These are phyloP conservation scores for Isoetes taiwanensis DNA, from an alignment of 75 land plant genomes.

Conservation along the genomic window DNA sequence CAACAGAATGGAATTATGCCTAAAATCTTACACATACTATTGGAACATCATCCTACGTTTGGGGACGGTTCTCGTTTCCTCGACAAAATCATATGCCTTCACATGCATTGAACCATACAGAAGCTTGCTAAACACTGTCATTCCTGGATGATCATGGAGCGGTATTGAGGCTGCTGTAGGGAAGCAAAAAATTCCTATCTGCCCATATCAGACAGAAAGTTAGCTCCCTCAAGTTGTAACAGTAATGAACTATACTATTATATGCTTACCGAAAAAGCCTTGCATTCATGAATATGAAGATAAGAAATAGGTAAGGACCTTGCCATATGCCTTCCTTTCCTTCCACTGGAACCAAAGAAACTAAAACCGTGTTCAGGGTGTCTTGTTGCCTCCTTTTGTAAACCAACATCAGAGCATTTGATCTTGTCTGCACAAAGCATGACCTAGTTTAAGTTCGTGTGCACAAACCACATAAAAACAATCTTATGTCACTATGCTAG, in stretches of 20 bases:
- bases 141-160: slow-evolving; percentile 65
- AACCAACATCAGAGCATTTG: slow-evolving; percentile 41
- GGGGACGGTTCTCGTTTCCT: slow-evolving; percentile 9
- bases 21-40: no score
- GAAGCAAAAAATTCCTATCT: slow-evolving; percentile 50
- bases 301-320: slow-evolving; percentile 1
- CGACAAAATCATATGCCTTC: slow-evolving; percentile 53
- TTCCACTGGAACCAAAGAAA: no score
- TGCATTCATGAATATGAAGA: slow-evolving; percentile 12
- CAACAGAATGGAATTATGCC: not conserved
- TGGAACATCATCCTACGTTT: no score
- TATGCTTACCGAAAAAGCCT: slow-evolving; percentile 13
- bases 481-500: not conserved
- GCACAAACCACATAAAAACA: no score
- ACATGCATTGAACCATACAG: slow-evolving; percentile 51
- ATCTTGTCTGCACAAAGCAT: slow-evolving; percentile 43
- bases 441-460: no score
- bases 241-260: not conserved
- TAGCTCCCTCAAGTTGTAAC: not conserved
- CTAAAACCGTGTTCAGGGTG: slow-evolving; percentile 20
- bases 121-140: slow-evolving; percentile 65
- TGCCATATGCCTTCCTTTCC: not conserved
- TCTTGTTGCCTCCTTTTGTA: slow-evolving; percentile 20
- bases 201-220: slow-evolving; percentile 2
- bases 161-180: slow-evolving; percentile 42